phyloP scores from a whole-genome alignment of 1,139 yeast species.

The Zygosaccharomyces pseudobailii region DNA sequence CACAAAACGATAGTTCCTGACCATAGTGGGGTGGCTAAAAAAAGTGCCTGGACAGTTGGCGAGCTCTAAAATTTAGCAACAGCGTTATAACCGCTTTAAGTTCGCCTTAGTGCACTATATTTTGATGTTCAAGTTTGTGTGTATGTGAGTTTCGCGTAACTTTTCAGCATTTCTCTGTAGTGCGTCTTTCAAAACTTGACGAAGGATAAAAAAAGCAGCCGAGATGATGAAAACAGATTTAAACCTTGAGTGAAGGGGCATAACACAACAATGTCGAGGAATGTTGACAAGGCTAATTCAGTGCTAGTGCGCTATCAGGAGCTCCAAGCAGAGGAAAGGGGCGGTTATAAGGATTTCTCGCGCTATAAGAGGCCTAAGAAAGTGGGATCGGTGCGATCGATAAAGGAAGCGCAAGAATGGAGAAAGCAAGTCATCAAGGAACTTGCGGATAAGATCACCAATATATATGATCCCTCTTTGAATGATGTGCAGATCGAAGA shows the following conservation, averaged over 20 bases:
- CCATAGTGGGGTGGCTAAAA: constrained; percentile 3
- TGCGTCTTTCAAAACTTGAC: background rate
- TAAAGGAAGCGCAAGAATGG: constrained; percentile 76
- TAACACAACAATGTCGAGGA: constrained; percentile 55
- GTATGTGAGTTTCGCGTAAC: background rate
- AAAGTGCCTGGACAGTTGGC: background rate
- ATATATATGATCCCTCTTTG: constrained; percentile 59
- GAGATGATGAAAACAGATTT: background rate
- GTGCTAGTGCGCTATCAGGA: constrained; percentile 62
- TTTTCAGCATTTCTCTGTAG: background rate
- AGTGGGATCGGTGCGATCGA: constrained; percentile 48
- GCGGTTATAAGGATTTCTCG: constrained; percentile 51
- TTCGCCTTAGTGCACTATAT: background rate
- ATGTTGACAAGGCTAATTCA: constrained; percentile 70
- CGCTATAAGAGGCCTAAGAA: constrained; percentile 59
- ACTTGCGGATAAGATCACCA: constrained; percentile 54
- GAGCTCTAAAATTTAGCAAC: background rate
- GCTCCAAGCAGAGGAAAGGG: constrained; percentile 54
- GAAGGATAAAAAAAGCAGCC: background rate
- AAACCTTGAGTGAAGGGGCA: background rate
- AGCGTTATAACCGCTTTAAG: background rate
- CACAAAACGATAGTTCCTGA: constrained; percentile 32
- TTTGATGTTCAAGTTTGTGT: background rate
- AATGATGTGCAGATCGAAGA: constrained; percentile 64
- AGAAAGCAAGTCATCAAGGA: constrained; percentile 61